Percentiles rank a stretch among this genome's conserved stretches.
These are phyloP conservation scores for Starmerella stellata DNA, from an alignment of 805 yeast species.

Conservation along the genomic window DNA sequence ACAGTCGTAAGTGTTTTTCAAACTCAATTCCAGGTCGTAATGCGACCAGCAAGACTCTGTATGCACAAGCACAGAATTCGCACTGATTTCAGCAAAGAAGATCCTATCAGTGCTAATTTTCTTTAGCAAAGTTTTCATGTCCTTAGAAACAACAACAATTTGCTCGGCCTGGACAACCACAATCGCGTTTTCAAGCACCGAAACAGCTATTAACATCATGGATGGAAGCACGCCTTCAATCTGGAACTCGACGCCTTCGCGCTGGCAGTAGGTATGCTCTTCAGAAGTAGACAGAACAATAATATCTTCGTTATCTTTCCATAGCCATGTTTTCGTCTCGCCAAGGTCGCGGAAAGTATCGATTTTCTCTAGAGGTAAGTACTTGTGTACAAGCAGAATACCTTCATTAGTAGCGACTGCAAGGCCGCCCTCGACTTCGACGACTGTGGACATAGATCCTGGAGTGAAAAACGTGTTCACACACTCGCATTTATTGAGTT, in stretches of 20 bases:
- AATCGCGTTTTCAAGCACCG: neutral
- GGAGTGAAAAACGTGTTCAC: neutral
- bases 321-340: slow-evolving; percentile 1
- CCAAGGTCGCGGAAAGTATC: slow-evolving; percentile 4
- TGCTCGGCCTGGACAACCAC: neutral
- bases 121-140: neutral
- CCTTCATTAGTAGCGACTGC: slow-evolving; percentile 8
- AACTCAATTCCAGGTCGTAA: neutral
- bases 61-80: neutral
- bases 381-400: slow-evolving; percentile 7
- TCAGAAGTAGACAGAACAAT: neutral
- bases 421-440: slow-evolving; percentile 8
- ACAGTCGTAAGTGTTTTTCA: neutral
- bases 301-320: neutral
- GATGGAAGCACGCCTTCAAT: neutral
- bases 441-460: slow-evolving; percentile 8
- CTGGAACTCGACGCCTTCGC: neutral
- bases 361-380: slow-evolving; percentile 6
- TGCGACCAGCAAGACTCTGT: neutral
- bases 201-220: neutral
- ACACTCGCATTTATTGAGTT: too few relatives aligned
- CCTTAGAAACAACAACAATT: slow-evolving; percentile 1
- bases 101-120: neutral
- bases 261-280: neutral
- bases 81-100: neutral